These are phyloP conservation scores for Nidularia sp. DNA, from an alignment of 768 basidiomycete genomes.

Conservation along the genomic window DNA sequence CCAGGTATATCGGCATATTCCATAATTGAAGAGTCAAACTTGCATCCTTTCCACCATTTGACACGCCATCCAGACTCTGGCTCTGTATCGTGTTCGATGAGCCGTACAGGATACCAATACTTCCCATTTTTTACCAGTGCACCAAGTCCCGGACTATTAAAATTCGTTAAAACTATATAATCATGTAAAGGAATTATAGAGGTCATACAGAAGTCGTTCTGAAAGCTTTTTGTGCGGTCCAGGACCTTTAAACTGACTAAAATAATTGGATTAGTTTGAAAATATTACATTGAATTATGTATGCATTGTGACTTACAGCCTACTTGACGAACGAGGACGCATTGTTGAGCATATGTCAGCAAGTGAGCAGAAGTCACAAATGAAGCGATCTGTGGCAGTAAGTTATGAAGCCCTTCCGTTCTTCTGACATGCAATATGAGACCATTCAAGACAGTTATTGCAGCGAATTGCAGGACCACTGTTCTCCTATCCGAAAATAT, in stretches of 20 bases:
- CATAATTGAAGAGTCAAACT: not conserved
- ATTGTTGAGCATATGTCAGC: not conserved
- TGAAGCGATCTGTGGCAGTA: not conserved
- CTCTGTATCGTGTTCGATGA: not conserved
- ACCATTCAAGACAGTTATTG: slow-evolving; percentile 11
- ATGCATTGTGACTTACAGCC: not conserved
- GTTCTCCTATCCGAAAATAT: slow-evolving; percentile 5
- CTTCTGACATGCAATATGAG: slow-evolving; percentile 15
- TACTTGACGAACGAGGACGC: not conserved
- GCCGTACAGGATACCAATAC: not conserved
- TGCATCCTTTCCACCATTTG: not conserved
- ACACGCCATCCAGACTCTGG: not conserved
- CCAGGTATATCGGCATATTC: too few relatives aligned
- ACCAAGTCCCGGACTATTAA: not conserved
- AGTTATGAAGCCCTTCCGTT: slow-evolving; percentile 9
- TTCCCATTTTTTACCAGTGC: not conserved
- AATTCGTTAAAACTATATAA: not conserved
- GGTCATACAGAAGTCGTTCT: not conserved
- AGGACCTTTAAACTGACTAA: not conserved
- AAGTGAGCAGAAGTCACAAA: slow-evolving; percentile 4
- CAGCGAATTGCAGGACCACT: slow-evolving; percentile 14
- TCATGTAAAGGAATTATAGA: not conserved
- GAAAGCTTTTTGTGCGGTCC: not conserved
- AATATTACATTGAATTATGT: not conserved
- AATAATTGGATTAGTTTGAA: not conserved